phyloP scores from a whole-genome alignment of 352 stramenopile species.

The Globisporangium polare region DNA sequence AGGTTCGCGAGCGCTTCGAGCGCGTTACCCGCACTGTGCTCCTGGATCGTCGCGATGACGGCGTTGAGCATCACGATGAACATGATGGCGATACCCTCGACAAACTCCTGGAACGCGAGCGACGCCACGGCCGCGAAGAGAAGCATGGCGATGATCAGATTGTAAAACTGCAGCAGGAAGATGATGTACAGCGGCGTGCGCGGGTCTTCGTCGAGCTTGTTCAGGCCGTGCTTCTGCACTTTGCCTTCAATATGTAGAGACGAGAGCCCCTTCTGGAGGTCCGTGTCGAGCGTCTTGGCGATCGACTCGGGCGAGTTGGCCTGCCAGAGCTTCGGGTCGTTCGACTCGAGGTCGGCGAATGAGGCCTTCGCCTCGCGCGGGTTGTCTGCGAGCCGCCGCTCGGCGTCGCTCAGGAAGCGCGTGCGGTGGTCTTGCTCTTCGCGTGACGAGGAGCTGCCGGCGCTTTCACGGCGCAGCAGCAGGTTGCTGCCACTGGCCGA shows the following conservation, averaged over 20 bases:
- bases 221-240: slow-evolving; percentile 42
- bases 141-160: slow-evolving; percentile 69
- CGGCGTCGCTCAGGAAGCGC: slow-evolving; percentile 59
- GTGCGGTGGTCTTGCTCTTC: slow-evolving; percentile 34
- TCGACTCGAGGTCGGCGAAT: slow-evolving; percentile 50
- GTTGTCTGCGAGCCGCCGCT: slow-evolving; percentile 51
- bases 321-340: slow-evolving; percentile 36
- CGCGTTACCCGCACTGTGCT: slow-evolving; percentile 60
- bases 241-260: slow-evolving; percentile 37
- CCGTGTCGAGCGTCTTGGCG: slow-evolving; percentile 47
- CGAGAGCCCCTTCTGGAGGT: slow-evolving; percentile 42
- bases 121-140: slow-evolving; percentile 54
- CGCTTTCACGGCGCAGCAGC: slow-evolving; percentile 17
- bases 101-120: slow-evolving; percentile 52
- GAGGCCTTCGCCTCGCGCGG: slow-evolving; percentile 41
- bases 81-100: slow-evolving; percentile 70
- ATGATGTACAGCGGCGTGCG: slow-evolving; percentile 54
- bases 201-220: slow-evolving; percentile 61
- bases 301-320: slow-evolving; percentile 32
- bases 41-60: slow-evolving; percentile 54
- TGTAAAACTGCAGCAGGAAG: slow-evolving; percentile 79
- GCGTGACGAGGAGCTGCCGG: slow-evolving; percentile 14
- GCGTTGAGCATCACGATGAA: slow-evolving; percentile 66
- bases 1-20: slow-evolving; percentile 55
- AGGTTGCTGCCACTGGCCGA: slow-evolving; percentile 13